A percentile compares a stretch with the other conserved stretches of the same genome.
phyloP scores from a whole-genome alignment of 2,329 filamentous ascomycete genomes.

The Talaromyces marneffei region DNA sequence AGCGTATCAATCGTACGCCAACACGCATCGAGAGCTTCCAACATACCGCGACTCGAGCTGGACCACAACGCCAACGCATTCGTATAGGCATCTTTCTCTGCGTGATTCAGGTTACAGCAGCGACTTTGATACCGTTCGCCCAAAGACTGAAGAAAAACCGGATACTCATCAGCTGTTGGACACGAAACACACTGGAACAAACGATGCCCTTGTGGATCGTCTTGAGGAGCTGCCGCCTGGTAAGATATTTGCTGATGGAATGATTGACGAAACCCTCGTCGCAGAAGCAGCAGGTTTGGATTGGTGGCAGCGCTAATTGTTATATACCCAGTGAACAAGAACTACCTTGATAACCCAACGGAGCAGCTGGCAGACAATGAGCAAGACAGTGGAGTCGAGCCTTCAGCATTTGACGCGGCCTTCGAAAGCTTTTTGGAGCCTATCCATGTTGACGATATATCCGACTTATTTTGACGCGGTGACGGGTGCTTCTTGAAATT shows the following conservation, averaged over 20 bases:
- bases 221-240: not conserved
- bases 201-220: not conserved
- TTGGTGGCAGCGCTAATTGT: constrained; percentile 12
- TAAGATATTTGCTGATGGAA: constrained; percentile 11
- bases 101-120: not conserved
- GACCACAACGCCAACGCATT: not conserved
- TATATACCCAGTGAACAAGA: not conserved
- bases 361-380: not conserved
- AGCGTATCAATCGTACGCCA: constrained; percentile 9
- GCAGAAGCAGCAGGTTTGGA: constrained; percentile 1
- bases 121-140: not conserved
- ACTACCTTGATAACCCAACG: not conserved
- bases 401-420: constrained; percentile 1
- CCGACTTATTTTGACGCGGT: not conserved
- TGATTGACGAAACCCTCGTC: constrained; percentile 4
- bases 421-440: not conserved
- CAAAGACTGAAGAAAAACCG: not conserved
- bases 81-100: not conserved
- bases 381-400: not conserved
- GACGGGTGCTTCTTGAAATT: not conserved
- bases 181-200: not conserved
- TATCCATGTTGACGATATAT: not conserved
- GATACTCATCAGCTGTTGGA: not conserved
- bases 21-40: constrained; percentile 12
- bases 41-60: constrained; percentile 10